Evolutionary conservation across 768 basidiomycete genomes (phyloP).

Genomic region (Mycena indigotica): DNA sequence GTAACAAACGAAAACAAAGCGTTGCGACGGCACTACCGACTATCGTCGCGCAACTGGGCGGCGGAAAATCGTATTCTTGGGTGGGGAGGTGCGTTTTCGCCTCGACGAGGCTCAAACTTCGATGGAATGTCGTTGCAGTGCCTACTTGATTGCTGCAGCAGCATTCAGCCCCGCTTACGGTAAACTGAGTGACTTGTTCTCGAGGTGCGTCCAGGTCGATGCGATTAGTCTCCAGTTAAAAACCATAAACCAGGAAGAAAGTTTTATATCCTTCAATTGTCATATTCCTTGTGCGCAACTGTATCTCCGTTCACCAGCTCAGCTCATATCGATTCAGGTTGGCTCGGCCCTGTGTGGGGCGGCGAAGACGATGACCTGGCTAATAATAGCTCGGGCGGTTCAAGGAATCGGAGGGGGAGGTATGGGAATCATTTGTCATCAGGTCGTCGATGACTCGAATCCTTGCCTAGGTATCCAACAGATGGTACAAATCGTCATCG

Average conservation of each 20-base stretch:
- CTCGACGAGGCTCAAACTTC: no score
- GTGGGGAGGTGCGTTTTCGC: slow-evolving; percentile 65
- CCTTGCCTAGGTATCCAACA: slow-evolving; percentile 4
- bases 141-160: slow-evolving; percentile 72
- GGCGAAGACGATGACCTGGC: slow-evolving; percentile 76
- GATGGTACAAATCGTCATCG: slow-evolving; percentile 68
- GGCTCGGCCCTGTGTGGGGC: slow-evolving; percentile 83
- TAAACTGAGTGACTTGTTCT: slow-evolving; percentile 65
- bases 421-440: not conserved
- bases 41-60: slow-evolving; percentile 64
- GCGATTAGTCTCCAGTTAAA: no score
- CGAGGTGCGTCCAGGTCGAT: no score
- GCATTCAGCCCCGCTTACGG: slow-evolving; percentile 75
- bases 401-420: slow-evolving; percentile 86
- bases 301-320: not conserved
- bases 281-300: slow-evolving; percentile 61
- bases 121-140: no score
- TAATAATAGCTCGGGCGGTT: slow-evolving; percentile 74
- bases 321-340: slow-evolving; percentile 41
- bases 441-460: not conserved
- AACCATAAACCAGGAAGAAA: slow-evolving; percentile 63
- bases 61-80: slow-evolving; percentile 69
- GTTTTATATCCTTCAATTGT: slow-evolving; percentile 65
- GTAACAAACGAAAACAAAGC: slow-evolving; percentile 34
- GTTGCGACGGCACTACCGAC: slow-evolving; percentile 76